Percentiles rank a stretch among this genome's conserved stretches.
Conservation (phyloP, 768 basidiomycete genomes). For the Inosperma sp. region DNA sequence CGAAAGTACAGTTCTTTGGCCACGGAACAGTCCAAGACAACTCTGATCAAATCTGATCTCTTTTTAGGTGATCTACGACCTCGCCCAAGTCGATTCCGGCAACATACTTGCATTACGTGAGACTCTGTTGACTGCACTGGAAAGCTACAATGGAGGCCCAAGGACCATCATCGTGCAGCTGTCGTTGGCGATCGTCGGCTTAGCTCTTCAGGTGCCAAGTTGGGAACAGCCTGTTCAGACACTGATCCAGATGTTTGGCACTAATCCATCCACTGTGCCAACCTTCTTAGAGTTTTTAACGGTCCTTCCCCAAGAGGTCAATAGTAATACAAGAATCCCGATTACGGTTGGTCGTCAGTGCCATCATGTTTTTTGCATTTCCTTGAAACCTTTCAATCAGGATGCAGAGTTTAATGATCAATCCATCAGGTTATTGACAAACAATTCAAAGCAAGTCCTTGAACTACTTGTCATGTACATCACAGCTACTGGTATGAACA, state of each 20-base stretch:
- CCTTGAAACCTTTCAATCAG: conserved; percentile 33
- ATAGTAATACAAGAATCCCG: conserved; percentile 80
- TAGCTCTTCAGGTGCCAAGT: conserved; percentile 82
- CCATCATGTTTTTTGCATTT: not conserved
- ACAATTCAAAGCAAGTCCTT: conserved; percentile 67
- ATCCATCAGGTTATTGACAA: conserved; percentile 56
- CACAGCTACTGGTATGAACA: conserved; percentile 67
- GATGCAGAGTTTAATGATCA: conserved; percentile 71
- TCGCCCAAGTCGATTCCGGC: conserved; percentile 73
- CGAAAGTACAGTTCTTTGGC: conserved; percentile 61
- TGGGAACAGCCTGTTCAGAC: conserved; percentile 80
- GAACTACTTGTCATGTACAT: conserved; percentile 84
- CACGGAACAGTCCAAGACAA: conserved; percentile 24
- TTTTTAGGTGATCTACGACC: conserved; percentile 87
- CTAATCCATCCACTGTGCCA: conserved; percentile 77
- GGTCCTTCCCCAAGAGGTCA: conserved; percentile 85
- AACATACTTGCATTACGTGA: conserved; percentile 80
- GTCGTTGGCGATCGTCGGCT: conserved; percentile 83
- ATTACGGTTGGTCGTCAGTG: conserved; percentile 60
- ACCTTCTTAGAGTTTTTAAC: conserved; percentile 86
- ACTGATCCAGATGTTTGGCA: conserved; percentile 83
- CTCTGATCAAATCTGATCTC: conserved; percentile 22
- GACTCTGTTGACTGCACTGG: conserved; percentile 74
- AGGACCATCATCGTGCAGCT: conserved; percentile 84
- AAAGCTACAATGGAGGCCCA: conserved; percentile 70